A percentile compares a stretch with the other conserved stretches of the same genome.
Conservation (phyloP, 2,329 filamentous ascomycete genomes). For the Aspergillus pseudotamarii region DNA sequence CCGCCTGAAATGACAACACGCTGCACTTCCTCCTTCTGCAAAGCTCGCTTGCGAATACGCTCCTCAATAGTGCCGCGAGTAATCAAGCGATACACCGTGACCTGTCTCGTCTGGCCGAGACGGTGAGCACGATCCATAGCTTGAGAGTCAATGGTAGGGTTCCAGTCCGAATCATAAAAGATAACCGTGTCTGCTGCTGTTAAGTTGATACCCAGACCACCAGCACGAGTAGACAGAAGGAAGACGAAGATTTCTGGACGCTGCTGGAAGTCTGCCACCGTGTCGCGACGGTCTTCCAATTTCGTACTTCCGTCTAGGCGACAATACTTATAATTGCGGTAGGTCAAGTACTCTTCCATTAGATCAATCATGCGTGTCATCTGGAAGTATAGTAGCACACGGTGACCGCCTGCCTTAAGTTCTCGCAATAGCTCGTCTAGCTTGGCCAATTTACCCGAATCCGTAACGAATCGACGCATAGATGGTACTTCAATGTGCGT, state of each 20-base stretch:
- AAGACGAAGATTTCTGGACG: slow-evolving; percentile 96
- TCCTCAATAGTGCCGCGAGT: slow-evolving; percentile 97
- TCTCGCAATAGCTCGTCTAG: slow-evolving; percentile 84
- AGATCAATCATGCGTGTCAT: slow-evolving; percentile 99
- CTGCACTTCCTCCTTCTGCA: slow-evolving; percentile 98
- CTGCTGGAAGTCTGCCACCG: slow-evolving; percentile 94
- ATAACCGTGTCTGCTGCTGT: slow-evolving; percentile 97
- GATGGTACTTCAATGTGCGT: slow-evolving; percentile 91
- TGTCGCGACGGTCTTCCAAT: slow-evolving; percentile 93
- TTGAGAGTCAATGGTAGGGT: slow-evolving; percentile 96
- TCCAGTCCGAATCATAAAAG: slow-evolving; percentile 99
- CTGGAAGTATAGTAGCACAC: slow-evolving; percentile 97
- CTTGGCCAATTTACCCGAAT: slow-evolving; percentile 93
- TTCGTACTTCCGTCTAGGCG: slow-evolving; percentile 96
- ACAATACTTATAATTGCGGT: slow-evolving; percentile 98
- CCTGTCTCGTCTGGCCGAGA: slow-evolving; percentile 91
- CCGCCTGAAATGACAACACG: slow-evolving; percentile 94
- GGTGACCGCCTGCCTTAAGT: slow-evolving; percentile 89
- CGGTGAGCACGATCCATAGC: slow-evolving; percentile 99
- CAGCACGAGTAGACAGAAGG: slow-evolving; percentile 90
- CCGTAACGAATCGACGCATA: slow-evolving; percentile 96
- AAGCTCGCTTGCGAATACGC: slow-evolving; percentile 90
- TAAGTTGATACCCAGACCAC: slow-evolving; percentile 96
- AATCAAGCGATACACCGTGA: slow-evolving; percentile 96
- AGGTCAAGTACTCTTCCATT: slow-evolving; percentile 98